phyloP scores from a whole-genome alignment of 1,284 basidiomycete species.

The Athelia psychrophila region DNA sequence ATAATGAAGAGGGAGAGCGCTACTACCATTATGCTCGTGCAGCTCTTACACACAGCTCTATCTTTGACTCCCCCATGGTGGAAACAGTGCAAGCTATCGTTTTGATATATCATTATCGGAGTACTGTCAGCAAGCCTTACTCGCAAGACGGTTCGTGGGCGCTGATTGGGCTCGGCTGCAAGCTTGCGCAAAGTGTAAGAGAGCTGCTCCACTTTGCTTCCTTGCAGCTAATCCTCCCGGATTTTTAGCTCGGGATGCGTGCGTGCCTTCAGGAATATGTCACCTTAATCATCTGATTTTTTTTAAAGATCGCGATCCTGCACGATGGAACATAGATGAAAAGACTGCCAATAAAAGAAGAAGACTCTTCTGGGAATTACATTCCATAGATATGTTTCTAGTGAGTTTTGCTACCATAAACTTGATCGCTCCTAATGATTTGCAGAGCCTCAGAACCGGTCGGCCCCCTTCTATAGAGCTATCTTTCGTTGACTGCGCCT shows the following conservation, averaged over 20 bases:
- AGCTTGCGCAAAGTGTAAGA: slow-evolving; percentile 47
- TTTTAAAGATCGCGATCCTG: slow-evolving; percentile 63
- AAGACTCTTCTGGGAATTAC: slow-evolving; percentile 57
- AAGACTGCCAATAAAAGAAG: slow-evolving; percentile 54
- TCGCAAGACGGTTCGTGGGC: slow-evolving; percentile 48
- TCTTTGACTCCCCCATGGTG: slow-evolving; percentile 63
- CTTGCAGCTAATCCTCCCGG: slow-evolving; percentile 5
- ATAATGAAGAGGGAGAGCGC: too few relatives aligned
- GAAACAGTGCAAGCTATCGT: slow-evolving; percentile 62
- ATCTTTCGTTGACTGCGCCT: slow-evolving; percentile 51
- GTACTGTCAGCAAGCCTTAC: slow-evolving; percentile 28
- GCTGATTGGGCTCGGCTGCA: slow-evolving; percentile 58
- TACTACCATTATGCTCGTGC: too few relatives aligned
- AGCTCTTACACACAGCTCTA: slow-evolving; percentile 43
- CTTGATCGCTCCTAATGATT: slow-evolving; percentile 41
- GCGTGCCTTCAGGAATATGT: slow-evolving; percentile 16
- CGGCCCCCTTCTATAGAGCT: slow-evolving; percentile 58
- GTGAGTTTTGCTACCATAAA: slow-evolving; percentile 29
- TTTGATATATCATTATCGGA: slow-evolving; percentile 52
- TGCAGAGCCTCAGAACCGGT: slow-evolving; percentile 39
- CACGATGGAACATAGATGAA: slow-evolving; percentile 51
- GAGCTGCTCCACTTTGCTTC: not conserved
- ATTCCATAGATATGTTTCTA: slow-evolving; percentile 43
- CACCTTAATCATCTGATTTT: slow-evolving; percentile 46
- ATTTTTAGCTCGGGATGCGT: slow-evolving; percentile 52